Percentiles rank a stretch among this genome's conserved stretches.
Evolutionary conservation across 1,139 yeast species (phyloP).

Genomic region (Yamadazyma atlantica): DNA sequence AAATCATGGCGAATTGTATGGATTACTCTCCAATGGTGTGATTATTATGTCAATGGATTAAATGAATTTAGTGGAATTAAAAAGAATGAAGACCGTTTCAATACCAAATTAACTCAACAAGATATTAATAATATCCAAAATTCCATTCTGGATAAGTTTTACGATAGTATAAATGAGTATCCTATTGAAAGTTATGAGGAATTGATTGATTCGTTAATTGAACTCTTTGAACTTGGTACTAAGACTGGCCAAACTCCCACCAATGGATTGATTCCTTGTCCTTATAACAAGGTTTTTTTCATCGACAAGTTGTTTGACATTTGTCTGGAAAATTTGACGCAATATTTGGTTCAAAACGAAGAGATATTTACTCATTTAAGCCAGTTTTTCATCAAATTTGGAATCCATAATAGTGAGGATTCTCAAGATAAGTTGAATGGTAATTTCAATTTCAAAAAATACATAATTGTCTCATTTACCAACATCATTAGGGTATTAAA

Average conservation of each 20-base stretch:
- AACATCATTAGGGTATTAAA: constrained; percentile 48
- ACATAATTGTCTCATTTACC: constrained; percentile 45
- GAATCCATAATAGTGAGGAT: constrained; percentile 22
- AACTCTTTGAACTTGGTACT: constrained; percentile 21
- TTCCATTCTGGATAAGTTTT: constrained; percentile 57
- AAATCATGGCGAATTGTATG: constrained; percentile 70
- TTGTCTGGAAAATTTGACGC: constrained; percentile 47
- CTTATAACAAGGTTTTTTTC: constrained; percentile 43
- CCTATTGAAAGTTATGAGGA: constrained; percentile 48
- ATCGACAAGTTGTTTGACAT: constrained; percentile 43
- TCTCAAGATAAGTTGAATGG: constrained; percentile 2
- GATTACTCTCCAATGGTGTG: constrained; percentile 74
- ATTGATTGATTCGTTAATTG: constrained; percentile 45
- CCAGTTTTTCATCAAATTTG: constrained; percentile 40
- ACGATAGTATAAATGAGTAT: constrained; percentile 60
- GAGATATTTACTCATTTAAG: constrained; percentile 48
- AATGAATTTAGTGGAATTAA: constrained; percentile 37
- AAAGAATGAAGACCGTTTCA: constrained; percentile 20
- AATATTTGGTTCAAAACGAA: constrained; percentile 43
- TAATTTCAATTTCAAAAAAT: constrained; percentile 11
- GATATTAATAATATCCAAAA: constrained; percentile 57
- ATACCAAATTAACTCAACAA: constrained; percentile 28
- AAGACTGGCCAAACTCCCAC: constrained; percentile 1
- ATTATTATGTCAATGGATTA: constrained; percentile 62
- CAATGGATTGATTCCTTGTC: constrained; percentile 21